A percentile compares a stretch with the other conserved stretches of the same genome.
phyloP scores from a whole-genome alignment of 768 basidiomycete genomes.

The Sistotremastrum suecicum region DNA sequence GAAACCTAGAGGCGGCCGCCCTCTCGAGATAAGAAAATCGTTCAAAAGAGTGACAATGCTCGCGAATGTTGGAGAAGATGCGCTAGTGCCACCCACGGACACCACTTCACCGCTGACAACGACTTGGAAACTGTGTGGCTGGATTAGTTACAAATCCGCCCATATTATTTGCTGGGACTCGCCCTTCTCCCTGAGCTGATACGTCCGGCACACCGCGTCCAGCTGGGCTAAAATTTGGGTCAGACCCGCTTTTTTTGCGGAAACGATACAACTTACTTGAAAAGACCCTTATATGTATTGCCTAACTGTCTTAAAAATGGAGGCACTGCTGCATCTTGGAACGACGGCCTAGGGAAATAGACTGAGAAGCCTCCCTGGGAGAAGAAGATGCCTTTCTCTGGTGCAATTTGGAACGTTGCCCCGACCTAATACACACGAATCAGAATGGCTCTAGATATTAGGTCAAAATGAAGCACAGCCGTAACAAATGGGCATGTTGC shows the following conservation, averaged over 20 bases:
- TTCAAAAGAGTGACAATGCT: conserved; percentile 16
- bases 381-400: conserved; percentile 5
- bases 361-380: conserved; percentile 9
- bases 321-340: conserved; percentile 6
- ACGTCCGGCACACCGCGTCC: conserved; percentile 11
- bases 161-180: not conserved
- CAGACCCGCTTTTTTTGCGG: not conserved
- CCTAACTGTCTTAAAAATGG: conserved; percentile 8
- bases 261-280: conserved; percentile 5
- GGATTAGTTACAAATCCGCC: too few species aligned
- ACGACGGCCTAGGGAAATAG: conserved; percentile 6
- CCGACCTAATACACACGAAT: conserved; percentile 8
- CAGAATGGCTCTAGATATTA: not conserved
- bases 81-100: conserved; percentile 12
- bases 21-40: conserved; percentile 13
- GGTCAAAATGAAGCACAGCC: not conserved
- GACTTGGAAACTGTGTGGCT: conserved; percentile 5
- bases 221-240: conserved; percentile 1
- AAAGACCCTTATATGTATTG: conserved; percentile 6
- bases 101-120: conserved; percentile 2
- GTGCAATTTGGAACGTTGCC: conserved; percentile 8
- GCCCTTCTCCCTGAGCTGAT: conserved; percentile 8
- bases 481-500: conserved; percentile 6
- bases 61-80: conserved; percentile 14
- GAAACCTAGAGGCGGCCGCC: conserved; percentile 15